phyloP scores from a whole-genome alignment of 768 basidiomycete genomes.

The Crassisporium funariophilum region DNA sequence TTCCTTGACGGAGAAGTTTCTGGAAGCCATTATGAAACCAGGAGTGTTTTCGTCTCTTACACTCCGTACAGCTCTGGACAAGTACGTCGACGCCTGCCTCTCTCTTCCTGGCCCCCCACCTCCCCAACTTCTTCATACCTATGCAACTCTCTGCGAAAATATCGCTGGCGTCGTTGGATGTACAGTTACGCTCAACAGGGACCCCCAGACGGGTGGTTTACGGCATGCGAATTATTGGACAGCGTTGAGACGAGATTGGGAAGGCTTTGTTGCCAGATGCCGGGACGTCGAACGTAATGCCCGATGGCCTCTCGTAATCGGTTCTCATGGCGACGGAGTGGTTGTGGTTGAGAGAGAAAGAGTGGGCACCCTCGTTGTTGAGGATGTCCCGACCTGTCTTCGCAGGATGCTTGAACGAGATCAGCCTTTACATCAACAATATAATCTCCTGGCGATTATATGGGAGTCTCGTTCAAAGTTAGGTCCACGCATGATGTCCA shows the following conservation, averaged over 20 bases:
- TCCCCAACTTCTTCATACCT: conserved; percentile 59
- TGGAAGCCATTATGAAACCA: conserved; percentile 82
- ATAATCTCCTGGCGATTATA: conserved; percentile 58
- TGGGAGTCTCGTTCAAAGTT: conserved; percentile 66
- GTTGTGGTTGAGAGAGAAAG: conserved; percentile 80
- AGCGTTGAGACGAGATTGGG: conserved; percentile 90
- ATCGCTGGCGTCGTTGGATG: conserved; percentile 87
- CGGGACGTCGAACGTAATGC: conserved; percentile 87
- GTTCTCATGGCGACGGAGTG: conserved; percentile 48
- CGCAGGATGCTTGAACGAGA: conserved; percentile 50
- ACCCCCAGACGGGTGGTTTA: conserved; percentile 77
- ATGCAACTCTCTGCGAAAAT: conserved; percentile 69
- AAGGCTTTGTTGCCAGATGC: conserved; percentile 90
- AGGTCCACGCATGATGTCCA: conserved; percentile 57
- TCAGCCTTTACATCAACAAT: conserved; percentile 49
- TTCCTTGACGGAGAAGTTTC: conserved; percentile 77
- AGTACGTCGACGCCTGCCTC: conserved; percentile 75
- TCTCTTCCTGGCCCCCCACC: conserved; percentile 61
- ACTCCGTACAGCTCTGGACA: conserved; percentile 78
- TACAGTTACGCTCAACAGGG: conserved; percentile 71
- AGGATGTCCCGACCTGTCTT: conserved; percentile 68
- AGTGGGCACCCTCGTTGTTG: conserved; percentile 58
- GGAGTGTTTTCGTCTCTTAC: conserved; percentile 86
- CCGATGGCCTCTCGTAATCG: conserved; percentile 76
- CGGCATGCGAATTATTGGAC: conserved; percentile 82